A percentile compares a stretch with the other conserved stretches of the same genome.
phyloP scores from a whole-genome alignment of 805 yeast species.

The Kodamaea kaohsiungensis region DNA sequence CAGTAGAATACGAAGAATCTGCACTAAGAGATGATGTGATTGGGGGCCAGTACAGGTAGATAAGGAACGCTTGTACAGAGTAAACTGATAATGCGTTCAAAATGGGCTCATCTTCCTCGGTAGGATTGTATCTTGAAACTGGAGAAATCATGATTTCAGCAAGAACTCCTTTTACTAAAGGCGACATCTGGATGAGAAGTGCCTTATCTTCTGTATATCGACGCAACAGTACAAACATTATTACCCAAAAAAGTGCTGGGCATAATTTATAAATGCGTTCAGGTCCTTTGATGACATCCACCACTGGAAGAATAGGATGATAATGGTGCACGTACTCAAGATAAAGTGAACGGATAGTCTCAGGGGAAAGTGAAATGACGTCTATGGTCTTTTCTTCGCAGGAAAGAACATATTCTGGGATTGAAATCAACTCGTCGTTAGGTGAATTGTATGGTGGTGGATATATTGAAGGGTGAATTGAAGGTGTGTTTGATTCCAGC shows the following conservation, averaged over 20 bases:
- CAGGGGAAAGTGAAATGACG: slow-evolving; percentile 59
- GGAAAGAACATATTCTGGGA: slow-evolving; percentile 18
- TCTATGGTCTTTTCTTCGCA: slow-evolving; percentile 76
- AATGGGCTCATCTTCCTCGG: slow-evolving; percentile 77
- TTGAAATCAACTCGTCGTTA: neutral
- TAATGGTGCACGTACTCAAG: slow-evolving; percentile 72
- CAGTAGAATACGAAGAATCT: slow-evolving; percentile 93
- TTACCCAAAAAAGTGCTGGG: slow-evolving; percentile 92
- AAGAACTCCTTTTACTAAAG: slow-evolving; percentile 69
- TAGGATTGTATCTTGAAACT: slow-evolving; percentile 78
- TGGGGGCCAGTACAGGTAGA: slow-evolving; percentile 96
- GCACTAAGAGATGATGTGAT: slow-evolving; percentile 92
- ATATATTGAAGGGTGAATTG: neutral
- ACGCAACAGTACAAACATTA: slow-evolving; percentile 81
- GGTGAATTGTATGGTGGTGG: neutral
- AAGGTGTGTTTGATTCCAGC: neutral
- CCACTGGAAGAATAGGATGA: slow-evolving; percentile 86
- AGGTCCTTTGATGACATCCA: slow-evolving; percentile 79
- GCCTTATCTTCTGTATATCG: slow-evolving; percentile 33
- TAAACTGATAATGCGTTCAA: slow-evolving; percentile 88
- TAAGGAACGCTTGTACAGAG: slow-evolving; percentile 88
- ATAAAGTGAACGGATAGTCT: slow-evolving; percentile 62
- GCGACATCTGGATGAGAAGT: slow-evolving; percentile 63
- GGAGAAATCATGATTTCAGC: slow-evolving; percentile 92
- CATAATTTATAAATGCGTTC: slow-evolving; percentile 77